Base-by-base conservation (phyloP, 2,329 filamentous ascomycete species). In the Arthrobotrys sphaeroides region DNA sequence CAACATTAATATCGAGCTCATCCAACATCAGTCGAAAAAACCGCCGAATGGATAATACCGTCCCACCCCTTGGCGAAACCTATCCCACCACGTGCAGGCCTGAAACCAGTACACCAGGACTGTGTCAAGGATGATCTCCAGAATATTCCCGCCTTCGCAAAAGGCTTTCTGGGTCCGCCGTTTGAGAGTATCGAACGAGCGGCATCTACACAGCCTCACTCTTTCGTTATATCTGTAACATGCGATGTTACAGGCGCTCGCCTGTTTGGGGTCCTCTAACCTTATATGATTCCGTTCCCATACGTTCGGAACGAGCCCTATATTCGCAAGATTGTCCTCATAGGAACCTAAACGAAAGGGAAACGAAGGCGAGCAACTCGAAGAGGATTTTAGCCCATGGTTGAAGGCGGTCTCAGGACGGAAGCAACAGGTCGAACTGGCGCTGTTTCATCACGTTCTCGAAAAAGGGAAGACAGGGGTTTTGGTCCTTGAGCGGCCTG, bases 131-230 rank as follows among this genome's bases (percentile, higher is more conserved):
- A 55, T 55, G 51, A 38, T 38, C 51, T 55, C 51, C 18, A 55
- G 51, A 55, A 55, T 55, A 36, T 55, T 60, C 26, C 55, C 55
- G 55, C 43, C 55, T 45, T 42, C 55, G 31, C 13, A 42, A 43
- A 59, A 55, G 24, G 51, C 31, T 55, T 55, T 55, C 31, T 55
- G 18, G 9, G 26, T 24, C 31, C 45, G 47, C 47, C 28, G 47
- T 53, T 33, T 31, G 26, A 55, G 51, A 5, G 22, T 38, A 2
- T 20, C 38, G 51, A 24, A 36, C 28, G 49, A 57, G 62, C 64
- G 72, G 64, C 64, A 75, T 75, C 72, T 75, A 75, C 72, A 75
- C 72, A 75, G 72, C 72, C 72, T 75, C 70, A 61, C 42, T 73
- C 20, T 64, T 75, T 51, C 36, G 64, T 42, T 69, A 55, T 75